A percentile compares a stretch with the other conserved stretches of the same genome.
Evolutionary conservation across 768 basidiomycete genomes (phyloP).

Genomic region (Clitopilus passeckerianus): DNA sequence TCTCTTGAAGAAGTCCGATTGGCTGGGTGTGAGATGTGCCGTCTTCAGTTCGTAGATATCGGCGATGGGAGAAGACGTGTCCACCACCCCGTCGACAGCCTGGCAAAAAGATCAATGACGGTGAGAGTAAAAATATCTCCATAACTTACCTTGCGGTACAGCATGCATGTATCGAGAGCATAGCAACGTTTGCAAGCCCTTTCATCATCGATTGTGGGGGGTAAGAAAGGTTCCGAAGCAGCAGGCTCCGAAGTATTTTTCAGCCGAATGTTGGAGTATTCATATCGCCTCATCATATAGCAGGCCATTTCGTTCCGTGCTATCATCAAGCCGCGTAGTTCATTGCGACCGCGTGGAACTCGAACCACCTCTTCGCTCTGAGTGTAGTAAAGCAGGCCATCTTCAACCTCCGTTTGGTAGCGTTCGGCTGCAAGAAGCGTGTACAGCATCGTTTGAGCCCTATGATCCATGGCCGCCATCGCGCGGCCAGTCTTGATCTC

Average conservation of each 20-base stretch:
- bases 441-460: conserved; percentile 98
- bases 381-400: conserved; percentile 91
- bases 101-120: conserved; percentile 18
- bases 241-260: conserved; percentile 11
- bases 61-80: conserved; percentile 47
- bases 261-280: conserved; percentile 9
- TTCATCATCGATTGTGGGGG: conserved; percentile 81
- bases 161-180: conserved; percentile 82
- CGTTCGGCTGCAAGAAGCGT: conserved; percentile 87
- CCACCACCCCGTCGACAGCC: conserved; percentile 66
- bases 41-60: conserved; percentile 77
- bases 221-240: conserved; percentile 58
- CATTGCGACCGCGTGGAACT: conserved; percentile 76
- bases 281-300: conserved; percentile 58
- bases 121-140: not conserved
- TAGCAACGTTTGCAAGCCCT: conserved; percentile 79
- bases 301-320: conserved; percentile 82
- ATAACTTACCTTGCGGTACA: conserved; percentile 75
- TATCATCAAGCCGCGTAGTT: conserved; percentile 77
- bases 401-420: conserved; percentile 76
- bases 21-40: conserved; percentile 63
- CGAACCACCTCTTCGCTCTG: conserved; percentile 84
- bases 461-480: conserved; percentile 78
- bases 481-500: conserved; percentile 95
- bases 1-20: conserved; percentile 76